Base-by-base conservation (phyloP, 176 grass and related monocot species). In the Zea luxurians region DNA sequence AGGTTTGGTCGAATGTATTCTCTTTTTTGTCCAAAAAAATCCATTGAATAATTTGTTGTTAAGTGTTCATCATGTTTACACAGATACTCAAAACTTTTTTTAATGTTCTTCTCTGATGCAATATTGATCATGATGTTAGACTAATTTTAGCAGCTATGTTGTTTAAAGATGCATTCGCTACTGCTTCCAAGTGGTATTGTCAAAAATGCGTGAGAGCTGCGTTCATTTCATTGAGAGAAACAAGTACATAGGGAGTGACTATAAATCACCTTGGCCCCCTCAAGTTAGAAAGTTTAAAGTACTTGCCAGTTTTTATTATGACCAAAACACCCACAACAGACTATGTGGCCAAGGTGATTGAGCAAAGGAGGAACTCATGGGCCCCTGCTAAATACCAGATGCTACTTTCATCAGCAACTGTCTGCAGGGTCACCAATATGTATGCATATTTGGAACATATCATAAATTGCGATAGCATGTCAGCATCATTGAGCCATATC, bases 1-100 rank as follows among this genome's bases (percentile, higher is more conserved):
- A 95, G 88, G 92, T 95, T 70, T 55, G 66, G 15, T 59, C 43
- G 6, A 73, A 59, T 21, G 37, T 66, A 72, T 53, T 81, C 12
- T 12, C 1, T 41, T 64, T 80, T 81, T 45, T 16, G 42, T 65
- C 27, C 27, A 76, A 64, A 43, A 41, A 4, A 9, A 2, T 8
- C 48, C 45, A 55, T 55, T 59, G 16, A 49, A 58, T 61, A 10
- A 77, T 60, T 76, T 71, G n/a, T 27, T 80, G 27, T 46, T 47
- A 41, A 68, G 20, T 78, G 49, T 47, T 10, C 16, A 40, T 36
- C 12, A 66, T 72, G 12, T 71, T 42, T 78, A 42, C 45, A 9
- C 48, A 47, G 73, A 71, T 48, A n/a, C 8, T 70, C 27, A 27
- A 27, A 27, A 27, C 13, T n/a, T 50, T 50, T 64, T 27, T 21